Base-by-base conservation (phyloP, 495 filamentous ascomycete species). In the Paragyromitra xinjiangensis region DNA sequence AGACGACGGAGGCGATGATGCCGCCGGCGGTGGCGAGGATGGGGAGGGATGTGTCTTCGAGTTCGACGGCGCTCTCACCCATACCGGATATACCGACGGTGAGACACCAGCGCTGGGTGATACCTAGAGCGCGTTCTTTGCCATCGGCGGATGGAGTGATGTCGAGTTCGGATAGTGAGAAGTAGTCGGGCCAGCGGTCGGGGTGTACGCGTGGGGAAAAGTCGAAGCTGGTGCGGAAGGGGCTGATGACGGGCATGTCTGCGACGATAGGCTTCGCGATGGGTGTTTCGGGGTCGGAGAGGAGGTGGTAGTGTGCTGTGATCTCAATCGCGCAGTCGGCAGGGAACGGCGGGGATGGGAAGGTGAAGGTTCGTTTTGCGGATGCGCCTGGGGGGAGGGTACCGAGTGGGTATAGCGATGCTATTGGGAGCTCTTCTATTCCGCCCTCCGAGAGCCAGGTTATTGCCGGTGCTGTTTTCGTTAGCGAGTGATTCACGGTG, bases 171-270 rank as follows among this genome's bases (percentile, higher is more conserved):
- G 86, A 84, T n/a, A 89, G 79, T 5, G 88, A 85, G 81, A 98
- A 98, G 81, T 93, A 91, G 78, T 90, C 92, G 7, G 96, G 95
- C 95, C 95, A 98, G 8, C 88, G 87, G 64, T 91, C 89, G 1
- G 88, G 85, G 84, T 97, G 90, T 5, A 97, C 83, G 3, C 90
- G 88, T 14, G 95, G 93, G 1, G 89, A 85, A 78, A 97, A 91
- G 65, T 94, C 92, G 79, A 94, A 97, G 77, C 90, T 93, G 7
- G 93, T 92, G 84, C 97, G 93, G 75, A 98, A 97, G 7, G 95
- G 93, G 45, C 89, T 90, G 65, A 92, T 87, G 67, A 98, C 87
- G 16, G 90, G 87, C 14, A 99, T 80, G 14, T 90, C 89, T 22
- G 90, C 87, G 0, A 87, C 85, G 6, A 90, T 81, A 0, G 88